Base-by-base conservation (phyloP, 176 grass and related monocot genomes). In the Alopecurus myosuroides region DNA sequence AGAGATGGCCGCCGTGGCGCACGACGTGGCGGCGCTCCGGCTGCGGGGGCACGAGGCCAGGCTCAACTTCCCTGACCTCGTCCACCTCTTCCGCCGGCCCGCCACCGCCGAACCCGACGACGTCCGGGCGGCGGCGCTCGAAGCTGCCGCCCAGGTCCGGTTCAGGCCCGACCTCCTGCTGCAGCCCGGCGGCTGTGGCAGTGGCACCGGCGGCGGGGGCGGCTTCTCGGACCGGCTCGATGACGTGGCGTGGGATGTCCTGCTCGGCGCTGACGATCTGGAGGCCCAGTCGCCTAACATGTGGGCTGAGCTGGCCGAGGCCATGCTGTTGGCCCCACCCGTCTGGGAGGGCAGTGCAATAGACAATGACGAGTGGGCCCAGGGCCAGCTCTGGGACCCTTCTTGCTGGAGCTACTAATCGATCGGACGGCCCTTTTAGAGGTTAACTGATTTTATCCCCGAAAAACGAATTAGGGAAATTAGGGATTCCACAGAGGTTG, bases 1-100 rank as follows among this genome's bases (percentile, higher is more conserved):
- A 22, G 93, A 98, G 91, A 93, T 98, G 91, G 95, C 95, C 0
- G 95, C 95, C 3, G 95, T 92, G 22, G 95, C 95, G 74, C 95
- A 95, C 74, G 95, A 98, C 76, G 95, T 98, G 65, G 95, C 95
- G 0, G 91, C 87, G 61, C 85, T 98, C 13, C 77, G 77, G 22
- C 88, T 98, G 23, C 88, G 86, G 9, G 95, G 95, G 3, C 65
- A 83, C 30, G 93, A 88, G 18, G 95, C 95, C 0, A 84, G 78
- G 11, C 89, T 98, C 82, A 98, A 98, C 81, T 98, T 98, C 71
- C 95, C 95, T 0, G 89, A 26, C 9, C 20, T 92, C 65, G 83
- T 67, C 30, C 85, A 86, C 68, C 85, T 28, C 76, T 86, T 98
- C 64, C 95, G 91, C 36, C 91, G 80, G 18, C 95, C 95, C 0